These are phyloP conservation scores for Pseudopithomyces maydicus DNA, from an alignment of 2,329 filamentous ascomycete species.

Conservation along the genomic window DNA sequence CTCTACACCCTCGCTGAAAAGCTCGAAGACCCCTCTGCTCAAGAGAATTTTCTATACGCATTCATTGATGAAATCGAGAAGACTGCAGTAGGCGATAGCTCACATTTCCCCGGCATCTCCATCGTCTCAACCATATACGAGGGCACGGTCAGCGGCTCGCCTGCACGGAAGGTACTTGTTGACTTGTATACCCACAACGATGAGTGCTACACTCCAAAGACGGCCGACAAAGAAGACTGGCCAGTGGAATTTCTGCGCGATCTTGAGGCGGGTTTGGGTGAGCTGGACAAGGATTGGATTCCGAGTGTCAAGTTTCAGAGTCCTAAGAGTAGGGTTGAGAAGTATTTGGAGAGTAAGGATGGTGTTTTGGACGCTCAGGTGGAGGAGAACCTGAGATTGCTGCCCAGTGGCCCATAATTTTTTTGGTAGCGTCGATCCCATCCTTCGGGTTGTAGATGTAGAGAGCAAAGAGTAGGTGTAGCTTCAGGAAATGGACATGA, in stretches of 20 bases:
- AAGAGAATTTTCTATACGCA: background rate
- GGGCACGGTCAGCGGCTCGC: background rate
- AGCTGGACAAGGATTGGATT: background rate
- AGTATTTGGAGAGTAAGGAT: background rate
- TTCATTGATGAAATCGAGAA: background rate
- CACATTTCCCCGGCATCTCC: background rate
- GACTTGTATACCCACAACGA: background rate
- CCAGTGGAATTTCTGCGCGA: background rate
- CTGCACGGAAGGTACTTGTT: background rate
- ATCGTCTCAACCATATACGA: background rate
- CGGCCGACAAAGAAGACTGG: background rate
- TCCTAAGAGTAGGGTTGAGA: background rate
- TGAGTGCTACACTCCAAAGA: background rate
- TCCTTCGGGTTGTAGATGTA: too few species aligned
- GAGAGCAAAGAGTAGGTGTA: too few species aligned
- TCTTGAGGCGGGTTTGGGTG: background rate
- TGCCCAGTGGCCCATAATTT: too few species aligned
- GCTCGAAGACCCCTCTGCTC: background rate
- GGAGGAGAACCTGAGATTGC: too few species aligned
- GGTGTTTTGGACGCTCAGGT: background rate
- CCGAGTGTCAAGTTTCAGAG: background rate
- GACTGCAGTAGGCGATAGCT: background rate
- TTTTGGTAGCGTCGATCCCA: too few species aligned
- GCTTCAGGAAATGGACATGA: too few species aligned
- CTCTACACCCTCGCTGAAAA: background rate